These are phyloP conservation scores for Ulmus americana DNA, from an alignment of 331 rosid genomes.

Conservation along the genomic window DNA sequence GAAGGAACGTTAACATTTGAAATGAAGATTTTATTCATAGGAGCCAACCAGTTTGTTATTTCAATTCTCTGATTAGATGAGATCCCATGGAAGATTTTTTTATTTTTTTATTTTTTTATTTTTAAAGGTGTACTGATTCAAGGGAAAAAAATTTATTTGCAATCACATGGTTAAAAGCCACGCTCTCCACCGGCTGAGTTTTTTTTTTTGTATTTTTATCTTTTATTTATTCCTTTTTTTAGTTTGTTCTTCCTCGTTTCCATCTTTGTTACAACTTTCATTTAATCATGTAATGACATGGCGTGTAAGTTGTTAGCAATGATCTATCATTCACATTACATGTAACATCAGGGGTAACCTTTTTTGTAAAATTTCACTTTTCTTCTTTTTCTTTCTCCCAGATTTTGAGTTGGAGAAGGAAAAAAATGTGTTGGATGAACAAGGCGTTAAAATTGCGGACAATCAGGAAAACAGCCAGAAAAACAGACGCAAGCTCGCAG, in stretches of 20 bases:
- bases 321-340: background rate
- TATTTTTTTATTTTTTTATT: too few relatives aligned
- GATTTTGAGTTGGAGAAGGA: conserved; percentile 96
- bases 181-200: too few relatives aligned
- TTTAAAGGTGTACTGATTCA: too few relatives aligned
- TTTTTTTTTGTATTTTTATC: too few relatives aligned
- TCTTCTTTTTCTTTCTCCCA: conserved; percentile 27
- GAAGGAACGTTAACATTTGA: too few relatives aligned
- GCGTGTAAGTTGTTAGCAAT: background rate
- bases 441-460: conserved; percentile 88
- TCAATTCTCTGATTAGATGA: background rate
- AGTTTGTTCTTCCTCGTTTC: background rate
- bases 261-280: background rate
- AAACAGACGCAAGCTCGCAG: conserved; percentile 94
- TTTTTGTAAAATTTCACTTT: background rate
- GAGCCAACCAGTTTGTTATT: too few relatives aligned
- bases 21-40: too few relatives aligned
- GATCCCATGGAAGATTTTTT: background rate
- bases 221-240: background rate
- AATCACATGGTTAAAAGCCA: too few relatives aligned
- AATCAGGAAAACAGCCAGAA: conserved; percentile 98
- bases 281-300: too few relatives aligned
- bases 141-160: too few relatives aligned
- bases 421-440: conserved; percentile 76
- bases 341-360: background rate